Conservation (phyloP, 139 green algal species). For the Micractinium conductrix region DNA sequence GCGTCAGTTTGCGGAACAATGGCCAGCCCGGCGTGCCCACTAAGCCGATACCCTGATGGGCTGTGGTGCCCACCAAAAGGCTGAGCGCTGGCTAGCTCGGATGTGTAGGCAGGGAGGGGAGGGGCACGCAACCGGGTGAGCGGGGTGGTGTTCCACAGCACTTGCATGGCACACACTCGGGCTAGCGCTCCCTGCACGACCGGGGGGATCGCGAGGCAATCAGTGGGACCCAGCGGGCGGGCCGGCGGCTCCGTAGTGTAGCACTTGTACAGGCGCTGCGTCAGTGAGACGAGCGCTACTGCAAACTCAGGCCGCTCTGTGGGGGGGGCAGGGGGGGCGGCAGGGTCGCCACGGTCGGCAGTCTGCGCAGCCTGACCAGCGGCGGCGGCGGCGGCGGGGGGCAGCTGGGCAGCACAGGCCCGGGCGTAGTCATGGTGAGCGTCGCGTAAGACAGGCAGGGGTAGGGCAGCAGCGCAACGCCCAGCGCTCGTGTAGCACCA, state of each 20-base stretch:
- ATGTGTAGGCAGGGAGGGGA: not conserved
- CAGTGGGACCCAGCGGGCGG: not conserved
- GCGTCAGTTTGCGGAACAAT: not conserved
- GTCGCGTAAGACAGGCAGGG: not conserved
- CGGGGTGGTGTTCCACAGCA: not conserved
- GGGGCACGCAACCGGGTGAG: not conserved
- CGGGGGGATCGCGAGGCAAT: not conserved
- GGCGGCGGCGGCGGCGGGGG: too few species aligned
- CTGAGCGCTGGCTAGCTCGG: not conserved
- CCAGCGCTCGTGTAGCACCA: not conserved
- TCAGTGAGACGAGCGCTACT: not conserved
- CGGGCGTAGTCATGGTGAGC: not conserved
- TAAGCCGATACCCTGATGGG: not conserved
- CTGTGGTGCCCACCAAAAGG: not conserved
- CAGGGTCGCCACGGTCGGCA: too few species aligned
- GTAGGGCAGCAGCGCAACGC: not conserved
- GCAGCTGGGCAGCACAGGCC: not conserved
- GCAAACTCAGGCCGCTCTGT: not conserved
- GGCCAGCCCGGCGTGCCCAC: not conserved
- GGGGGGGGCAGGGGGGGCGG: not conserved
- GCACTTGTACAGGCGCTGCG: not conserved
- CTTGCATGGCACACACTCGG: not conserved
- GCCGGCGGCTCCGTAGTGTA: not conserved
- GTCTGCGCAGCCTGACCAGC: too few species aligned
- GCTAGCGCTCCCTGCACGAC: not conserved